Percentiles rank a stretch among this genome's conserved stretches.
Evolutionary conservation across 2,329 filamentous ascomycete genomes (phyloP).

Genomic region (Sporothrix protearum): DNA sequence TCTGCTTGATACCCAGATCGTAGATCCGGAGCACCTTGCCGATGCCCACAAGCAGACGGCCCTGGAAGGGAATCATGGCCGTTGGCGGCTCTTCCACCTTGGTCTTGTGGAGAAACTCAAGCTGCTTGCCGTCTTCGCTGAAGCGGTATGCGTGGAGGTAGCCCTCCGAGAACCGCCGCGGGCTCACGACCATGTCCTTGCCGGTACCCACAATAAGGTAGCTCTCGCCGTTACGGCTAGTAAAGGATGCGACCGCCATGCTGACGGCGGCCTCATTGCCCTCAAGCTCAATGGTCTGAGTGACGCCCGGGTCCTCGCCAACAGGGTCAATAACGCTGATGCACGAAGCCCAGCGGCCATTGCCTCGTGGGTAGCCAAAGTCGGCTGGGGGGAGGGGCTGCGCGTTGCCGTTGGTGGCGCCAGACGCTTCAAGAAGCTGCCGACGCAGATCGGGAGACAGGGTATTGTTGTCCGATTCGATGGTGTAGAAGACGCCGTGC

Average conservation of each 20-base stretch:
- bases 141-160: slow-evolving; percentile 93
- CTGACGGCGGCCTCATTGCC: slow-evolving; percentile 92
- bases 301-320: slow-evolving; percentile 62
- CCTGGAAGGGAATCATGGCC: slow-evolving; percentile 90
- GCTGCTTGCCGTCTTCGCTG: slow-evolving; percentile 75
- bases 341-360: slow-evolving; percentile 90
- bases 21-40: slow-evolving; percentile 81
- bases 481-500: slow-evolving; percentile 85
- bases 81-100: slow-evolving; percentile 84
- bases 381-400: slow-evolving; percentile 69
- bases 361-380: slow-evolving; percentile 82
- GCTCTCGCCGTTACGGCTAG: slow-evolving; percentile 80
- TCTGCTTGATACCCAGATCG: slow-evolving; percentile 86
- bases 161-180: slow-evolving; percentile 70
- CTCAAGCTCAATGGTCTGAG: slow-evolving; percentile 75
- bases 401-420: slow-evolving; percentile 68
- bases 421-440: slow-evolving; percentile 70
- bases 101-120: slow-evolving; percentile 96
- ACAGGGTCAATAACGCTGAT: slow-evolving; percentile 88
- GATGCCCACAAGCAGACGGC: slow-evolving; percentile 79
- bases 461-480: slow-evolving; percentile 90
- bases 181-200: slow-evolving; percentile 79
- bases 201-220: slow-evolving; percentile 94
- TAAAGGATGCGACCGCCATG: slow-evolving; percentile 77
- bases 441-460: slow-evolving; percentile 73